Evolutionary conservation across 768 basidiomycete genomes (phyloP).

Genomic region (Lanmaoa rubissima): DNA sequence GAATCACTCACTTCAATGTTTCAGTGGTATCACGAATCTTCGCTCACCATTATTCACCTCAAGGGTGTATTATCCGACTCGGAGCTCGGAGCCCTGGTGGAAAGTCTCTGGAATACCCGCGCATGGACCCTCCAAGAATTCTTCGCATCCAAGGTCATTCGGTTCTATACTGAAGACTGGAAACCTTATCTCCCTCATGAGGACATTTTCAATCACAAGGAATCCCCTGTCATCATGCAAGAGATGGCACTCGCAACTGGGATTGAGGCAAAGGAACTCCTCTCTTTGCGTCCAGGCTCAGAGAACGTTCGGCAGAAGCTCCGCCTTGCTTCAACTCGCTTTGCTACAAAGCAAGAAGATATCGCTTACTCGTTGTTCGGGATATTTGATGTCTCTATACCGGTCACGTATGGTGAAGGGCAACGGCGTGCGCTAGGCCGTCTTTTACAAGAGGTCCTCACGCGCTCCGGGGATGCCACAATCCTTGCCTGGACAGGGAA

Average conservation of each 20-base stretch:
- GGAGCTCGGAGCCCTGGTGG: conserved; percentile 5
- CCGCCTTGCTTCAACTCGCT: conserved; percentile 19
- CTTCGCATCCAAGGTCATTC: conserved; percentile 23
- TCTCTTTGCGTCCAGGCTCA: conserved; percentile 14
- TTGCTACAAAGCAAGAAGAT: conserved; percentile 25
- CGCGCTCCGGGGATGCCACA: conserved; percentile 12
- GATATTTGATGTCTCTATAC: conserved; percentile 21
- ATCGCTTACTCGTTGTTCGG: conserved; percentile 28
- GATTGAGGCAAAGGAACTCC: conserved; percentile 9
- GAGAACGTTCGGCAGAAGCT: conserved; percentile 17
- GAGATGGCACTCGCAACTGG: conserved; percentile 19
- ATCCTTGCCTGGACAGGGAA: conserved; percentile 22
- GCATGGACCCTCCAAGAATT: conserved; percentile 27
- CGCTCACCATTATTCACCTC: conserved; percentile 26
- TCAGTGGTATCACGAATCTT: conserved; percentile 25
- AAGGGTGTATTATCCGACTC: conserved; percentile 9
- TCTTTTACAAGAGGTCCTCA: conserved; percentile 17
- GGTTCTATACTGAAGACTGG: conserved; percentile 25
- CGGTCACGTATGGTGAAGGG: conserved; percentile 26
- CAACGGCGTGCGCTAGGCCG: conserved; percentile 22
- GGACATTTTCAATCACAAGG: conserved; percentile 14
- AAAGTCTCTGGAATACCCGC: conserved; percentile 25
- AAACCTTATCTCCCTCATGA: conserved; percentile 18
- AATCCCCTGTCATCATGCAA: conserved; percentile 16
- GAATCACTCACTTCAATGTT: conserved; percentile 30